phyloP scores from a whole-genome alignment of 805 yeast genomes.

The Hanseniaspora hatyaiensis region DNA sequence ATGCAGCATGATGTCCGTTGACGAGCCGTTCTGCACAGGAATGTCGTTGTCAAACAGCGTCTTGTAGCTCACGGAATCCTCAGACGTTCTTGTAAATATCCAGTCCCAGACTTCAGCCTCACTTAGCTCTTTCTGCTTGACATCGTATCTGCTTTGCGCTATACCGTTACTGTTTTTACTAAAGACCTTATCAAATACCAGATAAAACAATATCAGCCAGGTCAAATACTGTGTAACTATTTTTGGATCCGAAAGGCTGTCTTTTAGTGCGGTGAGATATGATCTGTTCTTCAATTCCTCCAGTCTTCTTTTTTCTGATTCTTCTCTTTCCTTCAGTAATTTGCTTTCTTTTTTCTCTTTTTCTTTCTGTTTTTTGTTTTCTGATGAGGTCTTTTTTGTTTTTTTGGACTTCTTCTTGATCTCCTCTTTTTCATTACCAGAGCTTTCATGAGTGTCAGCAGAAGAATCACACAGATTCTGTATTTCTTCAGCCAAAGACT shows the following conservation, averaged over 20 bases:
- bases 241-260: not conserved
- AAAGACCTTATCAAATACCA: not conserved
- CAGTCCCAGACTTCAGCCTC: slow-evolving; percentile 12
- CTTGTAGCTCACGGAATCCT: too few relatives aligned
- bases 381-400: too few relatives aligned
- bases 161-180: too few relatives aligned
- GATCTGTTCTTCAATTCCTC: too few relatives aligned
- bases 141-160: too few relatives aligned
- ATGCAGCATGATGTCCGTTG: too few relatives aligned
- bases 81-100: slow-evolving; percentile 5
- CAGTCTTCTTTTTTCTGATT: too few relatives aligned
- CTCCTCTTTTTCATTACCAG: not conserved
- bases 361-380: too few relatives aligned
- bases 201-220: not conserved
- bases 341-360: too few relatives aligned
- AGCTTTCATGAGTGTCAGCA: not conserved
- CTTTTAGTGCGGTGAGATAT: not conserved
- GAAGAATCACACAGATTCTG: not conserved
- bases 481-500: slow-evolving; percentile 35
- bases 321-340: too few relatives aligned
- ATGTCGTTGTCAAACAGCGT: not conserved
- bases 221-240: not conserved
- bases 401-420: not conserved
- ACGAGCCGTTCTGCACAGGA: too few relatives aligned
- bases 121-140: not conserved